phyloP scores from a whole-genome alignment of 805 yeast genomes.

The Wickerhamiella siamensis region DNA sequence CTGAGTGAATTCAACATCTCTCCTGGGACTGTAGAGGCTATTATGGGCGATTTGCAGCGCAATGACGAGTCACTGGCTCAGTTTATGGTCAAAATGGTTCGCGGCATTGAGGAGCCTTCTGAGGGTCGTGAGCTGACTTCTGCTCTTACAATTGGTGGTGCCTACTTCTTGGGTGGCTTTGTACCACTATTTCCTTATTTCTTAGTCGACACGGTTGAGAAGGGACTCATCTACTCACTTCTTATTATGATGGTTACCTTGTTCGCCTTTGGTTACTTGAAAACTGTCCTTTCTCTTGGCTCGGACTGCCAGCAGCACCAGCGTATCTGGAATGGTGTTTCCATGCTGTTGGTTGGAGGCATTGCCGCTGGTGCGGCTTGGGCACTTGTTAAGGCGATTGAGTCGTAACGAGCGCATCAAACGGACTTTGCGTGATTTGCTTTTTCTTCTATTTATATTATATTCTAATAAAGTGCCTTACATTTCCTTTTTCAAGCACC shows the following conservation, averaged over 20 bases:
- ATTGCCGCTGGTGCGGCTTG: slow-evolving; percentile 95
- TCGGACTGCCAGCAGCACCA: slow-evolving; percentile 41
- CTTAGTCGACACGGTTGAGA: slow-evolving; percentile 57
- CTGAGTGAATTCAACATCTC: slow-evolving; percentile 54
- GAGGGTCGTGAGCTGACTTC: slow-evolving; percentile 79
- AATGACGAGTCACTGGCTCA: slow-evolving; percentile 69
- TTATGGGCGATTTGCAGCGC: slow-evolving; percentile 64
- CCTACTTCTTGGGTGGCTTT: slow-evolving; percentile 86
- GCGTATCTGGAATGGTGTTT: slow-evolving; percentile 58
- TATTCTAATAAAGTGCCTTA: no score
- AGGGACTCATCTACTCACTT: slow-evolving; percentile 63
- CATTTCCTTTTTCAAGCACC: no score
- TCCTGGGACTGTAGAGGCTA: slow-evolving; percentile 57
- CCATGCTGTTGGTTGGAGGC: slow-evolving; percentile 94
- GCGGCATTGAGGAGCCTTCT: slow-evolving; percentile 91
- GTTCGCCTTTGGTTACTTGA: slow-evolving; percentile 73
- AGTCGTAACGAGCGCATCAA: not conserved
- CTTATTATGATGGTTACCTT: slow-evolving; percentile 73
- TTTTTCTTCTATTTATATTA: no score
- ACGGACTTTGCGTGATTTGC: no score
- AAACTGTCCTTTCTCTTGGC: slow-evolving; percentile 76
- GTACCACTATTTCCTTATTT: slow-evolving; percentile 86
- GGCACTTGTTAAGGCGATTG: slow-evolving; percentile 44
- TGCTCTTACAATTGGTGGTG: slow-evolving; percentile 78
- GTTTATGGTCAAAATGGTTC: slow-evolving; percentile 75